phyloP scores from a whole-genome alignment of 306 rosid genomes.

The Dalbergia cochinchinensis region DNA sequence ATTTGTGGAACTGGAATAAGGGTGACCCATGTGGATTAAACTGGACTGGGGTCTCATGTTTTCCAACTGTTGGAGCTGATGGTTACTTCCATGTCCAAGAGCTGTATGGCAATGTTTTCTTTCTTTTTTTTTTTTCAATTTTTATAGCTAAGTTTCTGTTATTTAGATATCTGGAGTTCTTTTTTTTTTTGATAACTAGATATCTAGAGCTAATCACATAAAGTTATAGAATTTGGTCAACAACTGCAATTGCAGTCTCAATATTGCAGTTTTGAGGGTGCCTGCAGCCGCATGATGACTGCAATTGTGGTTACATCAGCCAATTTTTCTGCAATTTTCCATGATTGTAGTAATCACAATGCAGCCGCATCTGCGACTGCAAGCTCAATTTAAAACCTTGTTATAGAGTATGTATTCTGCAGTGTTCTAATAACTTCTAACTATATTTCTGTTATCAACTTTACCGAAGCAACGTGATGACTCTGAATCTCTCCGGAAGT shows the following conservation, averaged over 20 bases:
- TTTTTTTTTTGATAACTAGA: too few species aligned
- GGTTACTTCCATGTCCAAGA: slow-evolving; percentile 69
- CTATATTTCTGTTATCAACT: slow-evolving; percentile 34
- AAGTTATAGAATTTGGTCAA: too few species aligned
- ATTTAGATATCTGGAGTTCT: neutral
- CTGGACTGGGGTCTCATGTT: slow-evolving; percentile 82
- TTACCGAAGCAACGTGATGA: slow-evolving; percentile 70
- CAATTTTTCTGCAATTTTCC: too few species aligned
- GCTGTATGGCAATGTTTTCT: slow-evolving; percentile 60
- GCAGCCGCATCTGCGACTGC: too few species aligned
- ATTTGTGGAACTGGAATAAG: slow-evolving; percentile 63
- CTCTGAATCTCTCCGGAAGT: slow-evolving; percentile 73
- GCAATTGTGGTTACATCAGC: too few species aligned
- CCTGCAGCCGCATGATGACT: too few species aligned
- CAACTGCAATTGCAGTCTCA: too few species aligned
- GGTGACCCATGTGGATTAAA: slow-evolving; percentile 78
- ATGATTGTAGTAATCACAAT: too few species aligned
- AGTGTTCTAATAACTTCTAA: slow-evolving; percentile 32
- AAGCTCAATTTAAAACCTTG: neutral
- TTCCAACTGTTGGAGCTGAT: slow-evolving; percentile 43
- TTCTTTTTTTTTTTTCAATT: slow-evolving; percentile 2
- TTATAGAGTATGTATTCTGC: neutral
- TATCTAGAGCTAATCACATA: neutral
- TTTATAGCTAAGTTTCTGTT: neutral
- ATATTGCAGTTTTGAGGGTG: too few species aligned